Evolutionary conservation across 163 green algal species (phyloP), one percentile per base, ranked within the genome.

Genomic region (Chloroidium sp.): DNA sequence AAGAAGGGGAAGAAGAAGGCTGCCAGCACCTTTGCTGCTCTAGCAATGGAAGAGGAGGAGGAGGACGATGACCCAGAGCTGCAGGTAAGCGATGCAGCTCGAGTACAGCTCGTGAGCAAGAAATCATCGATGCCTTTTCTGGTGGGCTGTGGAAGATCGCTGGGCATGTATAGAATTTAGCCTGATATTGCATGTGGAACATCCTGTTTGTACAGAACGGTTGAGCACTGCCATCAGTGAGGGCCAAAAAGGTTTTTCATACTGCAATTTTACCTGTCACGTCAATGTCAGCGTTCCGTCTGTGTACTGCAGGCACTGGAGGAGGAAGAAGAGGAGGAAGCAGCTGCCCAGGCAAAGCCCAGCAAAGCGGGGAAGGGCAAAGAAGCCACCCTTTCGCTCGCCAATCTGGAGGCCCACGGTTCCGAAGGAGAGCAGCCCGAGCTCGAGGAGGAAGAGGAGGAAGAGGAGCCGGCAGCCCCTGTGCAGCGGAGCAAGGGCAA

Each of bases 1-100:
- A 85, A 86, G 64, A 86, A 89, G 76, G 85, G 88, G 60, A 88
- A 90, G 64, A 88, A 89, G 58, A 85, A 84, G 62, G 76, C n/a
- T 2, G 76, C 76, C 6, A 80, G 72, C 61, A 78, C 85, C 8
- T 91, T 91, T 82, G 87, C 85, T 72, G 82, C 84, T 4, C 82
- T 91, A 64, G 85, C 69, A 13, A 77, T 87, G 57, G 83, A 89
- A 61, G 82, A 80, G 59, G 79, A 86, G 59, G 82, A 78, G 62
- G 76, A 84, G n/a, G 82, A 57, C 0, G 76, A 57, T 68, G 67
- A 59, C 12, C 1, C 64, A 60, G 75, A 80, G 13, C 6, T 72
- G 67, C 10, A 10, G 67, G 67, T 10, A n/a, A 10, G 6, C 6
- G 10, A 6, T 72, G 67, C 10, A 10, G 67, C 67, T 72, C 6